A percentile compares a stretch with the other conserved stretches of the same genome.
Conservation (phyloP, 768 basidiomycete genomes). For the Tricholoma terreum region DNA sequence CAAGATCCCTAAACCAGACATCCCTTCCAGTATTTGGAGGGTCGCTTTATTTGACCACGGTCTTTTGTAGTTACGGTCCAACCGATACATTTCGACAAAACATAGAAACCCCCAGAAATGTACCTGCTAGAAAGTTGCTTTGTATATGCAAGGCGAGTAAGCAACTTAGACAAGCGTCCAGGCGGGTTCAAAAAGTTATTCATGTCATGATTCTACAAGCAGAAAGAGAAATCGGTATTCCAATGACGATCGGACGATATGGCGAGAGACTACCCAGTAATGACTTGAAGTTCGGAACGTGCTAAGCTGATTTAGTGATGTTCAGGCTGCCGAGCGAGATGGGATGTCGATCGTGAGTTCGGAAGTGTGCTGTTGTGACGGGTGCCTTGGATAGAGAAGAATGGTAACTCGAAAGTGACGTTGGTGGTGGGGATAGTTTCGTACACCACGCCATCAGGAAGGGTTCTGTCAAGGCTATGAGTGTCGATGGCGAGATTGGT, state of each 20-base stretch:
- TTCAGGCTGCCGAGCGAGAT: not conserved
- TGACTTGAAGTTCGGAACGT: too few relatives aligned
- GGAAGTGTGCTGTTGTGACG: not conserved
- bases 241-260: too few relatives aligned
- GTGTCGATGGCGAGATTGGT: slow-evolving; percentile 35
- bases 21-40: slow-evolving; percentile 39
- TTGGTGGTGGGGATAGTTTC: not conserved
- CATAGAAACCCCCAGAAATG: too few relatives aligned
- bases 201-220: too few relatives aligned
- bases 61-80: not conserved
- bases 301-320: not conserved
- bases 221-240: too few relatives aligned
- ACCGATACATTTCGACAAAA: too few relatives aligned
- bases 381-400: not conserved
- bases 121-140: too few relatives aligned
- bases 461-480: slow-evolving; percentile 43
- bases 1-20: slow-evolving; percentile 50
- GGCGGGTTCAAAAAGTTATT: too few relatives aligned
- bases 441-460: slow-evolving; percentile 40
- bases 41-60: slow-evolving; percentile 37
- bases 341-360: not conserved
- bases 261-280: too few relatives aligned
- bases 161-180: too few relatives aligned
- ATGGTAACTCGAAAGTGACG: not conserved
- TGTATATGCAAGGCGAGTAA: too few relatives aligned